A percentile compares a stretch with the other conserved stretches of the same genome.
phyloP scores from a whole-genome alignment of 257 asterid genomes.

The Datura wrightii region DNA sequence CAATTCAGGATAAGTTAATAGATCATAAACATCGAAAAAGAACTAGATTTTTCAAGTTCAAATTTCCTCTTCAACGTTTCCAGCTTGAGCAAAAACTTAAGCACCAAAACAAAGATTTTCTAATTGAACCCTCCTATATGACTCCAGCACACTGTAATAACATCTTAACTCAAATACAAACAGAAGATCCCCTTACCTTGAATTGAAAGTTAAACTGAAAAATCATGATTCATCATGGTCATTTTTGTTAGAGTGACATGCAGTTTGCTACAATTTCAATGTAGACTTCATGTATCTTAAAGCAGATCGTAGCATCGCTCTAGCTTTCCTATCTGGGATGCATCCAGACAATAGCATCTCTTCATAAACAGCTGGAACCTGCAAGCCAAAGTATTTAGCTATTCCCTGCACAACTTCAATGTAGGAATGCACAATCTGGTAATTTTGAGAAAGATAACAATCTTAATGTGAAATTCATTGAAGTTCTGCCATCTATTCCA shows the following conservation, averaged over 20 bases:
- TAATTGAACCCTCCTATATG: not conserved
- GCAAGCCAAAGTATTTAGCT: slow-evolving; percentile 27
- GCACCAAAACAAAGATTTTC: not conserved
- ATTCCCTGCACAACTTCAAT: not conserved
- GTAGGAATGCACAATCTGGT: not conserved
- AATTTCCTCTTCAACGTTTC: not conserved
- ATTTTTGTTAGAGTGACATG: not conserved
- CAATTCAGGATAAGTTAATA: not conserved
- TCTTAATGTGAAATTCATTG: not conserved
- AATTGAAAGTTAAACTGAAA: not conserved
- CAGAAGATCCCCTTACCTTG: not conserved
- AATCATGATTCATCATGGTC: not conserved
- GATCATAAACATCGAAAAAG: not conserved
- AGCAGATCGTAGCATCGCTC: slow-evolving; percentile 96
- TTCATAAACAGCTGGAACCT: slow-evolving; percentile 96
- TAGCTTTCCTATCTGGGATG: slow-evolving; percentile 88
- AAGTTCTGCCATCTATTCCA: not conserved
- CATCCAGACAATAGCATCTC: slow-evolving; percentile 92
- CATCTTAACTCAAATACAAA: not conserved
- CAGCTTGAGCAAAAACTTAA: not conserved
- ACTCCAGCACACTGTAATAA: not conserved
- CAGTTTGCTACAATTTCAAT: slow-evolving; percentile 48
- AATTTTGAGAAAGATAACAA: not conserved
- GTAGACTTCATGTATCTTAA: slow-evolving; percentile 79
- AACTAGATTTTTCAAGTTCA: not conserved